Conservation (phyloP, 331 rosid genomes). For the Quercus phellos region DNA sequence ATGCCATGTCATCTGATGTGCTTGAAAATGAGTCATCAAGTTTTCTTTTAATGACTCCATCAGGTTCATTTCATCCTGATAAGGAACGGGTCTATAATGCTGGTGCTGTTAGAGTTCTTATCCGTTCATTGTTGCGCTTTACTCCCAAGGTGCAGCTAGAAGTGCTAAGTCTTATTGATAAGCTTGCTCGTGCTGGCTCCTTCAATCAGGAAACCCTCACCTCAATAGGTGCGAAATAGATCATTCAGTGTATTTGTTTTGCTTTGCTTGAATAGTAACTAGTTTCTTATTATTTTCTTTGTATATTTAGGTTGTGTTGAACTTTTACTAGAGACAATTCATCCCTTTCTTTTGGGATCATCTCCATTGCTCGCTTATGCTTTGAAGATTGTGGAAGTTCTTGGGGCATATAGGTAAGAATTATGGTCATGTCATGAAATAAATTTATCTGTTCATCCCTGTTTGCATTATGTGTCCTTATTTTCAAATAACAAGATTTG, state of each 20-base stretch:
- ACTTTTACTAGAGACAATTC: conserved; percentile 84
- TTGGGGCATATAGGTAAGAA: conserved; percentile 89
- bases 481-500: conserved; percentile 26
- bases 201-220: conserved; percentile 92
- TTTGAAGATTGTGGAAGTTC: conserved; percentile 84
- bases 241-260: conserved; percentile 1
- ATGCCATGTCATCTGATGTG: conserved; percentile 35
- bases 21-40: conserved; percentile 43
- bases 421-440: conserved; percentile 11
- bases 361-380: conserved; percentile 82
- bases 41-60: conserved; percentile 58
- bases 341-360: conserved; percentile 81
- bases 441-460: conserved; percentile 17
- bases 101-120: conserved; percentile 74
- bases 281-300: conserved; percentile 6
- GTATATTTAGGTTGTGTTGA: conserved; percentile 81
- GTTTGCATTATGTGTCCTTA: not conserved
- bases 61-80: conserved; percentile 72
- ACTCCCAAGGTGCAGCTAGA: conserved; percentile 90
- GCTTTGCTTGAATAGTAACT: conserved; percentile 12
- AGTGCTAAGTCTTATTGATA: conserved; percentile 67
- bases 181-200: conserved; percentile 77
- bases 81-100: conserved; percentile 83
- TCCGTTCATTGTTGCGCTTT: conserved; percentile 71
- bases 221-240: conserved; percentile 63